Evolutionary conservation across 75 land plant genomes (phyloP).

Genomic region (Pinus taeda): DNA sequence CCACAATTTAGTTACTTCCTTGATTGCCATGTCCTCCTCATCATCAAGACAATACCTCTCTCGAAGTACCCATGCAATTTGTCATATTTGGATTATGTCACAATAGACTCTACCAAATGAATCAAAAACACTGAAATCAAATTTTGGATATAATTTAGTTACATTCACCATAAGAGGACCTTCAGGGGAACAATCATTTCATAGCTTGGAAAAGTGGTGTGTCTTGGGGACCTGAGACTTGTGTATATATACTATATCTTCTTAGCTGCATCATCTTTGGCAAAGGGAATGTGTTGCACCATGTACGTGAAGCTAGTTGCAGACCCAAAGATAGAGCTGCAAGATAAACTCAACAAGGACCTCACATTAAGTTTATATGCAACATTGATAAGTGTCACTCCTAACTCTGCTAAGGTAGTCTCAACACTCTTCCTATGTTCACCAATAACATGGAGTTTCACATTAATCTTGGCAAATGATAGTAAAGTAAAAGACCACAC

Average conservation of each 20-base stretch:
- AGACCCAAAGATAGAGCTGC: too few species aligned
- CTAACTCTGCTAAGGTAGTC: conserved; percentile 51
- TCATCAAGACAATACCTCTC: conserved; percentile 99
- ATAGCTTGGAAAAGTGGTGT: conserved; percentile 68
- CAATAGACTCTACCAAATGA: conserved; percentile 97
- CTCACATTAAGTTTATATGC: too few species aligned
- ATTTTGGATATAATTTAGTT: conserved; percentile 95
- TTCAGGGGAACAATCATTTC: conserved; percentile 69
- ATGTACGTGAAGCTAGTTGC: too few species aligned
- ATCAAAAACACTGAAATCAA: conserved; percentile 98
- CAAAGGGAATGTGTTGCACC: too few species aligned
- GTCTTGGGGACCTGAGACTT: conserved; percentile 72
- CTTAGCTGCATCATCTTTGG: too few species aligned
- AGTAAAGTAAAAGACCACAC: conserved; percentile 11
- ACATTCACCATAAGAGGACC: conserved; percentile 99
- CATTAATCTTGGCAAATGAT: too few species aligned
- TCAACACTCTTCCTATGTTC: too few species aligned
- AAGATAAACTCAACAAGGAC: too few species aligned
- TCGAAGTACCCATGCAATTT: conserved; percentile 85
- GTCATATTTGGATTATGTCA: conserved; percentile 93
- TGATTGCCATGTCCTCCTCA: conserved; percentile 98
- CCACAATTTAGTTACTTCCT: conserved; percentile 97
- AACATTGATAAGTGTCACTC: too few species aligned
- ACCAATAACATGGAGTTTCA: too few species aligned
- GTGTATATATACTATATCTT: conserved; percentile 12